Conservation (phyloP, 768 basidiomycete species). For the Ephemerocybe angulata region DNA sequence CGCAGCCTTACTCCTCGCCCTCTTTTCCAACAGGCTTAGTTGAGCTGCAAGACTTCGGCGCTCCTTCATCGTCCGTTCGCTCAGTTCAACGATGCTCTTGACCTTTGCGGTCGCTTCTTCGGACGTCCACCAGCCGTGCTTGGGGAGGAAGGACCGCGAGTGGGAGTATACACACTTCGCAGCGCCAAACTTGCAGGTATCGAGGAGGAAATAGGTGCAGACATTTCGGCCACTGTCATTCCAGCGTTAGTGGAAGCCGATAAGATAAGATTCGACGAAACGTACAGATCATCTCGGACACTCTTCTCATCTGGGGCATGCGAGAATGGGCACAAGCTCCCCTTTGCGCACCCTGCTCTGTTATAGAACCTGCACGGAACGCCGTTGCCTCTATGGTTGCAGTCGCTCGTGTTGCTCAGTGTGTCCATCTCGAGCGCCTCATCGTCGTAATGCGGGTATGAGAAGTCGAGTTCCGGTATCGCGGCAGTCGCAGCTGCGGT, state of each 20-base stretch:
- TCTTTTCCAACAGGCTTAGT: neutral
- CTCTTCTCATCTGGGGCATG: slow-evolving; percentile 52
- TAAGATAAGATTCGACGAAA: neutral
- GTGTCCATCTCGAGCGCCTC: slow-evolving; percentile 27
- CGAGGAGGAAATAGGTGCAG: slow-evolving; percentile 35
- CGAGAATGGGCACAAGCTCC: slow-evolving; percentile 38
- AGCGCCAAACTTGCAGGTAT: slow-evolving; percentile 32
- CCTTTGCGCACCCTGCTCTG: slow-evolving; percentile 40
- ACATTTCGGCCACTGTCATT: slow-evolving; percentile 46
- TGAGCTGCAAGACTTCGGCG: neutral
- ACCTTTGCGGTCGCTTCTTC: slow-evolving; percentile 26
- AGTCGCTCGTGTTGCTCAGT: slow-evolving; percentile 53
- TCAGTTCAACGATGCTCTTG: slow-evolving; percentile 25
- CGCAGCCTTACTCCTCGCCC: neutral
- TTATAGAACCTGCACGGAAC: slow-evolving; percentile 54
- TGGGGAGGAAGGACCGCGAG: slow-evolving; percentile 39
- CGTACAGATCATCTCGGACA: slow-evolving; percentile 47
- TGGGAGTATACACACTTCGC: slow-evolving; percentile 48
- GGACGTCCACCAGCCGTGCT: slow-evolving; percentile 45
- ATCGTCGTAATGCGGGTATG: slow-evolving; percentile 24
- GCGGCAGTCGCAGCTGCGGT: neutral
- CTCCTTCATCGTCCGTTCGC: slow-evolving; percentile 17
- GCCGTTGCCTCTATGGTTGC: slow-evolving; percentile 41
- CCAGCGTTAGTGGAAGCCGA: neutral
- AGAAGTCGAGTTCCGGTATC: slow-evolving; percentile 14